Evolutionary conservation across 2,329 filamentous ascomycete species (phyloP).

Genomic region (Paraconiothyrium sp.): DNA sequence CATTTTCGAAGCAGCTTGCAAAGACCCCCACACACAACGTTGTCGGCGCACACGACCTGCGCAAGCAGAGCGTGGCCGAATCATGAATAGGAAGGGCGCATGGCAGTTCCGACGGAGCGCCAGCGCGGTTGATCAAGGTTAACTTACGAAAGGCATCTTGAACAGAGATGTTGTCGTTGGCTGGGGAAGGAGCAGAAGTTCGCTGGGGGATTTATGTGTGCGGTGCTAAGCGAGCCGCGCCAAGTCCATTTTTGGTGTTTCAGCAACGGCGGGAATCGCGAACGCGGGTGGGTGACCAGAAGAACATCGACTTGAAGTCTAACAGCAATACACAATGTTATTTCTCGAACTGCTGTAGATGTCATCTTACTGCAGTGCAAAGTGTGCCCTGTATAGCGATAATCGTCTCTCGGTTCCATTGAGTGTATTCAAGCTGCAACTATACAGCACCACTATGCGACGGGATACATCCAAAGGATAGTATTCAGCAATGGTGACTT

Average conservation of each 20-base stretch:
- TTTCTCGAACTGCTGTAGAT: not conserved
- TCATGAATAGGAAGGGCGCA: conserved; percentile 9
- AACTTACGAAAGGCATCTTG: conserved; percentile 62
- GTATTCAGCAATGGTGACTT: too few species aligned
- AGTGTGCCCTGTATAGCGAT: too few species aligned
- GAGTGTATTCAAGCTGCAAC: too few species aligned
- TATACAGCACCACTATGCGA: too few species aligned
- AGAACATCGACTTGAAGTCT: not conserved
- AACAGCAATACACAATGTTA: not conserved
- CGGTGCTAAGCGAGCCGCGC: conserved; percentile 29
- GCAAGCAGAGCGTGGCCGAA: conserved; percentile 8
- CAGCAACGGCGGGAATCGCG: not conserved
- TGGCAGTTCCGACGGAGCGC: conserved; percentile 11
- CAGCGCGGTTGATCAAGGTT: conserved; percentile 29
- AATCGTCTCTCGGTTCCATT: too few species aligned
- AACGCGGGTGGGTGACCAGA: conserved; percentile 34
- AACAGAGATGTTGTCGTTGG: conserved; percentile 39
- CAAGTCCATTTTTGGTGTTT: conserved; percentile 22
- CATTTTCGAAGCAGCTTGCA: conserved; percentile 93
- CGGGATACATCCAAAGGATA: too few species aligned
- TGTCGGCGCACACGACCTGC: conserved; percentile 23
- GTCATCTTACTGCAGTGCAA: too few species aligned
- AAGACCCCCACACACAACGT: conserved; percentile 46
- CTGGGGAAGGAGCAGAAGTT: conserved; percentile 34
- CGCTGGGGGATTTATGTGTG: conserved; percentile 17